These are phyloP conservation scores for Alternaria sp. DNA, from an alignment of 2,329 filamentous ascomycete genomes.

Conservation along the genomic window DNA sequence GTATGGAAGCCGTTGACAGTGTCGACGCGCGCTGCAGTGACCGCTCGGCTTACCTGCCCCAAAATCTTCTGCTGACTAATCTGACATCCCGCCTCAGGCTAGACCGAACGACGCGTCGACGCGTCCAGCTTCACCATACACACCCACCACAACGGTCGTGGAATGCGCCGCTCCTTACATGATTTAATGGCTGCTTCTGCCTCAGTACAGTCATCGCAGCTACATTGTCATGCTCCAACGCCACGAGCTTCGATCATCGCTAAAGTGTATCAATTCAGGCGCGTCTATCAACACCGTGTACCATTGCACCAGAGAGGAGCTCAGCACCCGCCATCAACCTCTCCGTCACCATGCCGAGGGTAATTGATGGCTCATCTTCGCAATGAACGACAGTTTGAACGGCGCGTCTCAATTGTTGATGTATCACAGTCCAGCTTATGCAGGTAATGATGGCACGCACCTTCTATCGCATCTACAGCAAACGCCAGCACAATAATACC, in stretches of 20 bases:
- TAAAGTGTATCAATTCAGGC: background rate
- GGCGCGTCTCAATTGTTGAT: too few species aligned
- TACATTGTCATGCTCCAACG: background rate
- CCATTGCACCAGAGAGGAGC: background rate
- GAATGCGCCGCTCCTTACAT: background rate
- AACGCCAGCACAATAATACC: background rate
- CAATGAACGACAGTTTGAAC: background rate
- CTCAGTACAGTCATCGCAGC: background rate
- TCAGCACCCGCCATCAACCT: background rate
- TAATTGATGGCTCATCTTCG: background rate
- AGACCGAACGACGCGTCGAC: background rate
- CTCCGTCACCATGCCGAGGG: background rate
- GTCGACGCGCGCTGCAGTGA: background rate
- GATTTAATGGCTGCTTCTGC: background rate
- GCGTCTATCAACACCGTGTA: background rate
- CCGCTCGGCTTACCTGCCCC: background rate
- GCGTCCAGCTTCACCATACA: background rate
- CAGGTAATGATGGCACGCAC: background rate
- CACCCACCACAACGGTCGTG: background rate
- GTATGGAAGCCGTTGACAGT: background rate
- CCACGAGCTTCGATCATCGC: background rate
- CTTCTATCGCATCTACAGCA: background rate
- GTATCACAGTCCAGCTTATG: background rate
- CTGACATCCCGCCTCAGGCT: background rate
- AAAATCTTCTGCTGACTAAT: background rate